Percentiles rank a stretch among this genome's conserved stretches.
These are phyloP conservation scores for Plantago major DNA, from an alignment of 257 asterid genomes.

Conservation along the genomic window DNA sequence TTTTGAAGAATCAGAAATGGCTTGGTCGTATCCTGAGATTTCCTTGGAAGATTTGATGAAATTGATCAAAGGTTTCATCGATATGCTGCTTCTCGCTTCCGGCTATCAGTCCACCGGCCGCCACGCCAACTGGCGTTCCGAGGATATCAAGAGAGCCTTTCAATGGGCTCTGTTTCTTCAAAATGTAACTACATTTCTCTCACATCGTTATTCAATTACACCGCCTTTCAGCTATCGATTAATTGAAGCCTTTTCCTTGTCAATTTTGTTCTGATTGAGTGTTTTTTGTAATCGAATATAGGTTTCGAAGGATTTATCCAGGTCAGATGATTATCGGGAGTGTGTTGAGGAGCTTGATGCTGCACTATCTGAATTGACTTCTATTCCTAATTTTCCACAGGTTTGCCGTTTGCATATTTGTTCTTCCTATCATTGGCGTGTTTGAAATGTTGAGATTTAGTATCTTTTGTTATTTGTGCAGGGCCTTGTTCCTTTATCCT, in stretches of 20 bases:
- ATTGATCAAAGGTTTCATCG: conserved; percentile 47
- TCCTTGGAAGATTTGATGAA: conserved; percentile 48
- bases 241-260: no score
- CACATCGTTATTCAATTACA: no score
- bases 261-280: no score
- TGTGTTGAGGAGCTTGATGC: conserved; percentile 49
- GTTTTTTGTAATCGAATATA: conserved; percentile 8
- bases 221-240: no score
- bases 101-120: conserved; percentile 79
- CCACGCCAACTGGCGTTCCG: conserved; percentile 59
- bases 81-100: conserved; percentile 59
- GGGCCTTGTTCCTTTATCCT: conserved; percentile 57
- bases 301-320: conserved; percentile 46
- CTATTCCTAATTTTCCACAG: conserved; percentile 51
- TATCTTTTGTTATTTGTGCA: conserved; percentile 19
- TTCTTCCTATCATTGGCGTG: background rate
- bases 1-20: conserved; percentile 24
- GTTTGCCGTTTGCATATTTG: conserved; percentile 34
- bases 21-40: conserved; percentile 43
- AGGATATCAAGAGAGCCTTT: conserved; percentile 46
- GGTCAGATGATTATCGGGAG: conserved; percentile 45
- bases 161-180: conserved; percentile 68
- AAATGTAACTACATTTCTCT: no score
- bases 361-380: conserved; percentile 45
- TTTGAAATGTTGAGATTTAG: conserved; percentile 8